Conservation (phyloP, 805 yeast genomes). For the Cyberlindnera americana region DNA sequence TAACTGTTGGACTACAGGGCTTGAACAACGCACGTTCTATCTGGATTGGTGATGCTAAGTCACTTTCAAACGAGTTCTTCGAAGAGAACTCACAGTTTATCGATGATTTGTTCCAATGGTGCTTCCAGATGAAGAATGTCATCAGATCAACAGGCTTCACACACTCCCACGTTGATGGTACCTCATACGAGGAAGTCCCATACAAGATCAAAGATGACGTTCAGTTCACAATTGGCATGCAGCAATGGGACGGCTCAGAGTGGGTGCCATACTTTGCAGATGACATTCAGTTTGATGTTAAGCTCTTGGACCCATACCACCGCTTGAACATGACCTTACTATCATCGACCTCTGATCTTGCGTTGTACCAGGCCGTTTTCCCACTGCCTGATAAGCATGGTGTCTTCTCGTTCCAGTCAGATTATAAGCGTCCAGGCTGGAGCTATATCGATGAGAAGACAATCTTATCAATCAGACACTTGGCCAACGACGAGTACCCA, state of each 20-base stretch:
- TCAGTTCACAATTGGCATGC: conserved; percentile 45
- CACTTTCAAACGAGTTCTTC: conserved; percentile 41
- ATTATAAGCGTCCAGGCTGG: conserved; percentile 74
- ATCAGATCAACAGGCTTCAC: conserved; percentile 50
- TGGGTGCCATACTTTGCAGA: conserved; percentile 71
- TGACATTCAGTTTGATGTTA: conserved; percentile 77
- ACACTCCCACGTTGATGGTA: conserved; percentile 49
- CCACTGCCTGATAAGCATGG: conserved; percentile 95
- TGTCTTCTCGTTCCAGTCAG: conserved; percentile 79
- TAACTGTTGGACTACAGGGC: conserved; percentile 77
- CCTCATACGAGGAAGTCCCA: conserved; percentile 37
- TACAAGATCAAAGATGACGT: conserved; percentile 79
- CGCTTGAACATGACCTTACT: conserved; percentile 58
- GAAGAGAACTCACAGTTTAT: conserved; percentile 35
- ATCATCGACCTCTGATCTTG: conserved; percentile 32
- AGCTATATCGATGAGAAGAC: conserved; percentile 61
- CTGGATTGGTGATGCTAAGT: conserved; percentile 73
- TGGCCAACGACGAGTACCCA: conserved; percentile 92
- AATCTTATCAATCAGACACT: conserved; percentile 83
- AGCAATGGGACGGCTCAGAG: conserved; percentile 45
- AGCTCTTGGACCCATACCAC: conserved; percentile 93
- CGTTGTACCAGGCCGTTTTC: conserved; percentile 52
- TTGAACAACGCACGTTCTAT: conserved; percentile 69
- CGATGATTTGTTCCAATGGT: conserved; percentile 61
- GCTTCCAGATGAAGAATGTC: conserved; percentile 64